Evolutionary conservation across 2,329 filamentous ascomycete genomes (phyloP), one percentile per base, ranked within the genome.

Genomic region (Fusarium compactum): DNA sequence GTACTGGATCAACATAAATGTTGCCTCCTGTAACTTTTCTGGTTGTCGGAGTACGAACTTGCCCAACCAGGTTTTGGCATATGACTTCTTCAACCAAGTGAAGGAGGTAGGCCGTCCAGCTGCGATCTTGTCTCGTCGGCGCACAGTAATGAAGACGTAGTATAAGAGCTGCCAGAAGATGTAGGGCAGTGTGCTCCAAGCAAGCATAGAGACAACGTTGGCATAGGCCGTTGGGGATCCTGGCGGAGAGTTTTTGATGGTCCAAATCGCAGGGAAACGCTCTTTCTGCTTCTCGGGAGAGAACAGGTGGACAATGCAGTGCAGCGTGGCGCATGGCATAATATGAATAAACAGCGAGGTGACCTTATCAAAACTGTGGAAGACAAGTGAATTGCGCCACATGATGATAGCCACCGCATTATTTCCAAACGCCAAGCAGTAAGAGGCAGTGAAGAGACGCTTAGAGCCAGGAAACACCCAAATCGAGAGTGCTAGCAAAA

Each of bases 261-360:
- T 87, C 83, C 92, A 94, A 70, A 97, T 89, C 15, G 95, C 95
- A 1, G 95, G 95, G 78, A 97, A 98, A 22, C 90, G 89, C 27
- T 84, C 81, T 69, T 86, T 83, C 76, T 97, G 92, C 44, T 87
- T 79, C 24, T 89, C 88, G 2, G 87, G 80, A 0, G 91, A 82
- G 15, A 94, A 85, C 22, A 98, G 85, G 78, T 99, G 96, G 18
- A 97, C 92, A 16, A 99, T 86, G 77, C 94, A 97, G 80, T 99
- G 96, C 15, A 99, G 87, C 2, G 95, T 93, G 8, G 92, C 95
- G 71, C 95, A 97, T 2, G 96, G 96, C 95, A 99, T 99, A 76
- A 99, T 97, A 80, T 99, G 96, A 74, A 99, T 98, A 83, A 99
- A 99, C n/a, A 99, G 86, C 78, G 93, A 96, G 15, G 95, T 97